Conservation (phyloP, 805 yeast genomes). For the Kuraishia hungarica region DNA sequence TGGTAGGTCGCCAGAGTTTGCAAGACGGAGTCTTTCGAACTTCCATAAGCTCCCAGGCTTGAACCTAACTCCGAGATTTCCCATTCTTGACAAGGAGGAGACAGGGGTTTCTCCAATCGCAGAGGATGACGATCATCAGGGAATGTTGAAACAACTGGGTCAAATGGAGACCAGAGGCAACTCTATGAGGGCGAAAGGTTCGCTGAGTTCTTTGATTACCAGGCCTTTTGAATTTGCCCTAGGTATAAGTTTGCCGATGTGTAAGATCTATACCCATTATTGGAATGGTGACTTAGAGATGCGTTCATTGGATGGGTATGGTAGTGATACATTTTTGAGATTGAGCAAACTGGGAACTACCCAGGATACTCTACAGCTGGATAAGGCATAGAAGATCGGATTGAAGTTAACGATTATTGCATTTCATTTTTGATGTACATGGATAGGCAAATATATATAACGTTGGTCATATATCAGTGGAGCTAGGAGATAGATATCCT, state of each 20-base stretch:
- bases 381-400: constrained; percentile 39
- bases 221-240: constrained; percentile 69
- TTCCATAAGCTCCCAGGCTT: constrained; percentile 67
- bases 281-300: constrained; percentile 90
- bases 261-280: constrained; percentile 88
- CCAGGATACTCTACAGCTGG: constrained; percentile 56
- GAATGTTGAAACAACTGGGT: constrained; percentile 21
- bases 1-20: constrained; percentile 58
- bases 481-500: too few relatives aligned
- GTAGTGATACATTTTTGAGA: constrained; percentile 79
- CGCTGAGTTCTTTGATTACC: constrained; percentile 49
- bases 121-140: constrained; percentile 5
- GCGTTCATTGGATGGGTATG: constrained; percentile 83
- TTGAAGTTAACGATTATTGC: not conserved
- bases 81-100: constrained; percentile 9
- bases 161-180: constrained; percentile 18
- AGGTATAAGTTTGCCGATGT: constrained; percentile 89
- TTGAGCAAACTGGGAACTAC: constrained; percentile 71
- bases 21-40: constrained; percentile 49
- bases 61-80: constrained; percentile 23
- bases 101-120: not conserved
- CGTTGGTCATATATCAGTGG: too few relatives aligned
- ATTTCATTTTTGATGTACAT: not conserved
- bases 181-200: constrained; percentile 4
- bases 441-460: not conserved